Conservation (phyloP, 768 basidiomycete species). For the Kwoniella botswanensis region DNA sequence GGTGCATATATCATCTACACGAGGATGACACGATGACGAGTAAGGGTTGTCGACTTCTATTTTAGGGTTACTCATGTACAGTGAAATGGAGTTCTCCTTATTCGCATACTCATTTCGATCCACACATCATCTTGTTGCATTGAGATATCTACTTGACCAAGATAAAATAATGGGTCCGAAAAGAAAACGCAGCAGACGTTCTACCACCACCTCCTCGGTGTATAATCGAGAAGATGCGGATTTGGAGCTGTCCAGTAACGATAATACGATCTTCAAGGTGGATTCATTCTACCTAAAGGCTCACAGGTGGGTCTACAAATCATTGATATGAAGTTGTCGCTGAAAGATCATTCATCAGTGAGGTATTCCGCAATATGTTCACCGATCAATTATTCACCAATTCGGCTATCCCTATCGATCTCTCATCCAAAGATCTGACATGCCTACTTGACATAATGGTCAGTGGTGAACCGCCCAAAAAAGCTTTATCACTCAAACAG, state of each 20-base stretch:
- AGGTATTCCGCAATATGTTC: not conserved
- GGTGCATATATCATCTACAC: too few relatives aligned
- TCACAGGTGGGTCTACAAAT: not conserved
- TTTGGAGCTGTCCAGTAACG: not conserved
- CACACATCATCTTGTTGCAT: too few relatives aligned
- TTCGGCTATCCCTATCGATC: not conserved
- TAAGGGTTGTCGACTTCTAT: too few relatives aligned
- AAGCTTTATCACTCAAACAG: not conserved
- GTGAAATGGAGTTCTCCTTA: too few relatives aligned
- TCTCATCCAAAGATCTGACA: not conserved
- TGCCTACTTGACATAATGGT: not conserved
- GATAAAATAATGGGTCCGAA: not conserved
- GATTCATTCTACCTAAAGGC: not conserved
- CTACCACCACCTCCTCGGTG: not conserved
- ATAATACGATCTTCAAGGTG: conserved; percentile 4
- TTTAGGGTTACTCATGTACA: too few relatives aligned
- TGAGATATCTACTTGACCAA: too few relatives aligned
- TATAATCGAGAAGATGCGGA: conserved; percentile 4
- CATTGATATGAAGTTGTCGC: too few relatives aligned
- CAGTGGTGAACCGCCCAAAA: not conserved
- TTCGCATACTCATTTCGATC: too few relatives aligned
- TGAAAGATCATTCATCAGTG: not conserved
- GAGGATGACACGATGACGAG: too few relatives aligned
- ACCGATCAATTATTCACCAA: not conserved
- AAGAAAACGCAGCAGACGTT: not conserved